Conservation (phyloP, 208 protist species). For the Acanthamoeba triangularis region DNA sequence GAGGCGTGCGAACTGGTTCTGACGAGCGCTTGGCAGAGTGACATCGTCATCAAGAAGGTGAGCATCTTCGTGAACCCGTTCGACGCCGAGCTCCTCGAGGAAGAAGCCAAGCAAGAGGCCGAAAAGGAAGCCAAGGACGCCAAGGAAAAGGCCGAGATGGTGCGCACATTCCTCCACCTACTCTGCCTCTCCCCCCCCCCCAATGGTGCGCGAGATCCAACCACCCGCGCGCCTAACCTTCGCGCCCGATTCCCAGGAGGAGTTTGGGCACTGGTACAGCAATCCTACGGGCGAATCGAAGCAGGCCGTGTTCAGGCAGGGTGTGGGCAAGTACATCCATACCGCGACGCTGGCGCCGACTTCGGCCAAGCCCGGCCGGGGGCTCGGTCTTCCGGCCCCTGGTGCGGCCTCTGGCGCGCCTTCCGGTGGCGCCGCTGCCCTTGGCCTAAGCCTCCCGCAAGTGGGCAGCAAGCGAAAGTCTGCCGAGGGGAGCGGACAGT, state of each 20-base stretch:
- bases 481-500: not conserved
- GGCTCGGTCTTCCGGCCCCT: not conserved
- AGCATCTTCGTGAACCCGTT: slow-evolving; percentile 63
- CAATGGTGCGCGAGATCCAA: no score
- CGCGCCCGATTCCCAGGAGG: slow-evolving; percentile 25
- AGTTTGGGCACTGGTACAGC: slow-evolving; percentile 61
- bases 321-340: slow-evolving; percentile 63
- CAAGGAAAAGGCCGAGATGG: slow-evolving; percentile 44
- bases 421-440: not conserved
- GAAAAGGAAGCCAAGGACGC: slow-evolving; percentile 15
- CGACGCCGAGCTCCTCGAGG: slow-evolving; percentile 3
- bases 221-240: not conserved
- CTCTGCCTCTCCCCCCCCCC: no score
- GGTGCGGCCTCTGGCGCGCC: not conserved
- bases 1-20: not conserved
- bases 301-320: slow-evolving; percentile 23
- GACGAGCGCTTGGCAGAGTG: not conserved
- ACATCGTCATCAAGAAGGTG: slow-evolving; percentile 62
- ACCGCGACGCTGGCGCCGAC: not conserved
- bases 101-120: slow-evolving; percentile 36
- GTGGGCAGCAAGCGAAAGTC: not conserved
- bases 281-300: slow-evolving; percentile 7
- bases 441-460: not conserved
- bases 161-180: not conserved
- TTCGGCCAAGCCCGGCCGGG: not conserved